Base-by-base conservation (phyloP, 345 rosid genomes). In the Salix purpurea region DNA sequence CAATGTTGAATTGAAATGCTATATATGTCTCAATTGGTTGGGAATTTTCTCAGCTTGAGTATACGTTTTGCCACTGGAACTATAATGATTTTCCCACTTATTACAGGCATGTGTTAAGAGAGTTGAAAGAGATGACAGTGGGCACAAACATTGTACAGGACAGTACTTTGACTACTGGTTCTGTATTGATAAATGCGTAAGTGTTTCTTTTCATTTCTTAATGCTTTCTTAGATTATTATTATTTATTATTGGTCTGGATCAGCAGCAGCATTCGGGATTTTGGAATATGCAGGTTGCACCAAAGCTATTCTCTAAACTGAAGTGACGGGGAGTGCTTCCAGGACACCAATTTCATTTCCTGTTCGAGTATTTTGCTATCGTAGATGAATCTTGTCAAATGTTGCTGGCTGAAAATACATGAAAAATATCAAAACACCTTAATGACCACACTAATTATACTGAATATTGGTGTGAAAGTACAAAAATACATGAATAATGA, bases 21-120 rank as follows among this genome's bases (percentile, higher is more conserved):
- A 26, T 26, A 26, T 1, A 40, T 44, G 50, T 44, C 16, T 2
- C 62, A 21, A 8, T 56, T n/a, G 13, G 62, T 56, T 56, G 28
- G 62, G n/a, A 21, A 10, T 26, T 56, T 56, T 56, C 9, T 3
- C 24, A 56, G 26, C 26, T n/a, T 8, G 26, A 56, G 28, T 56
- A 9, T 56, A 8, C 10, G 26, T 56, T 56, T n/a, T n/a, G 62
- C 28, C 28, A 56, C 14, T n/a, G 23, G 13, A n/a, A 56, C 13
- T 56, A 56, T 56, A 4, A 56, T n/a, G 8, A 9, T n/a, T 12
- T 56, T 56, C 62, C 62, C 62, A 56, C 37, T n/a, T 3, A 15
- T 50, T 19, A 0, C 83, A 95, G 97, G 98, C 93, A 5, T 93
- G 99, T 71, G 88, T 88, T 21, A 95, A 95, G 91, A 90, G 99